Evolutionary conservation across 495 filamentous ascomycete species (phyloP), one percentile per base, ranked within the genome.

Genomic region (Usnea hakonensis): DNA sequence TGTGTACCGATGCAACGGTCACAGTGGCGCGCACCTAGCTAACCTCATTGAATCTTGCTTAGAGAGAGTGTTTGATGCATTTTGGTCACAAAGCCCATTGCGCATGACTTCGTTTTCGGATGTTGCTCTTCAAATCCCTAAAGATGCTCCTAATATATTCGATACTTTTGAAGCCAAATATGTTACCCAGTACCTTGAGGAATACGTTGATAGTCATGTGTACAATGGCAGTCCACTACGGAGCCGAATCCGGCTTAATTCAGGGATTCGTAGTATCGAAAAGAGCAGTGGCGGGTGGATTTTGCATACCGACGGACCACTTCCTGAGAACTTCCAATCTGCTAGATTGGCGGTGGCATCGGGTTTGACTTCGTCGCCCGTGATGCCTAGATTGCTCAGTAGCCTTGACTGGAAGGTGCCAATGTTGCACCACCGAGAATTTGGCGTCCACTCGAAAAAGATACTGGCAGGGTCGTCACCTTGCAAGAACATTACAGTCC

Each of bases 401-500:
- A 50, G 67, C 71, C 14, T 43, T 19, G 55, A 62, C n/a, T 78
- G 77, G 59, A 55, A 60, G 14, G 71, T 63, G 19, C 68, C 61
- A 19, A 72, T 76, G 23, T 66, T 80, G 32, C 77, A 79, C 59
- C 74, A 77, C 19, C 68, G 72, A 66, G 64, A 72, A 33, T 76
- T 78, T 65, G 77, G 74, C 0, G 50, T 63, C 56, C 70, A 55
- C 50, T 61, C 59, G 23, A n/a, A 68, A 73, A 64, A 63, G 70
- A 37, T 76, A 75, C 64, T 76, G 75, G 2, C 54, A 66, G 57
- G 57, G 19, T 65, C 67, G 21, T 65, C 75, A 16, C 55, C 64
- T 30, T 60, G 68, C 30, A 35, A 74, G 57, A 55, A 68, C 28
- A 48, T 75, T 32, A 62, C 69, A 33, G 69, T 79, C 10, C 17